Conservation (phyloP, 2,329 filamentous ascomycete genomes). For the Dactylonectria macrodidyma region DNA sequence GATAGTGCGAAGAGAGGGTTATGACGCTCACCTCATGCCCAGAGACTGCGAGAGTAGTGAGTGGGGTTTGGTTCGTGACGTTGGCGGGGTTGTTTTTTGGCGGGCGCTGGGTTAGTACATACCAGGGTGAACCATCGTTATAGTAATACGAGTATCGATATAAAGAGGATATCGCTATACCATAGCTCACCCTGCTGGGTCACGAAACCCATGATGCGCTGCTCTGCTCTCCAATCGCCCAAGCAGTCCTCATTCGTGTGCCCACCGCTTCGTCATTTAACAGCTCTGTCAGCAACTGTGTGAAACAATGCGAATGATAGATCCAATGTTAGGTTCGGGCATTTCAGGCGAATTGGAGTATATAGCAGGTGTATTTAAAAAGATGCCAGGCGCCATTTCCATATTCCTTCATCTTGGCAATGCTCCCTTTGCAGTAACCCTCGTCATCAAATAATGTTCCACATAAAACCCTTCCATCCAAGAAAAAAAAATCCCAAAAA, state of each 20-base stretch:
- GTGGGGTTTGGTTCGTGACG: conserved; percentile 43
- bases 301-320: neutral
- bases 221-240: too few relatives aligned
- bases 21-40: conserved; percentile 22
- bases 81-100: conserved; percentile 38
- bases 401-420: conserved; percentile 5
- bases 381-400: conserved; percentile 12
- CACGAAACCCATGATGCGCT: too few relatives aligned
- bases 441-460: conserved; percentile 27
- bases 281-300: too few relatives aligned
- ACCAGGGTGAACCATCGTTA: too few relatives aligned
- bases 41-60: conserved; percentile 35
- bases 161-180: too few relatives aligned
- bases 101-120: conserved; percentile 3
- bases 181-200: too few relatives aligned
- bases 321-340: neutral
- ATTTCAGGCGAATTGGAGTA: conserved; percentile 7
- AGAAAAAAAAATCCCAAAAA: conserved; percentile 7
- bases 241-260: neutral
- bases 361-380: conserved; percentile 13
- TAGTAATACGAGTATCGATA: too few relatives aligned
- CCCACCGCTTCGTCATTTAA: conserved; percentile 8
- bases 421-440: conserved; percentile 19
- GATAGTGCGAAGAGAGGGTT: conserved; percentile 40
- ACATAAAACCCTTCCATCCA: conserved; percentile 16